Conservation (phyloP, 1,139 yeast species). For the Debaryomycetaceae sp. region DNA sequence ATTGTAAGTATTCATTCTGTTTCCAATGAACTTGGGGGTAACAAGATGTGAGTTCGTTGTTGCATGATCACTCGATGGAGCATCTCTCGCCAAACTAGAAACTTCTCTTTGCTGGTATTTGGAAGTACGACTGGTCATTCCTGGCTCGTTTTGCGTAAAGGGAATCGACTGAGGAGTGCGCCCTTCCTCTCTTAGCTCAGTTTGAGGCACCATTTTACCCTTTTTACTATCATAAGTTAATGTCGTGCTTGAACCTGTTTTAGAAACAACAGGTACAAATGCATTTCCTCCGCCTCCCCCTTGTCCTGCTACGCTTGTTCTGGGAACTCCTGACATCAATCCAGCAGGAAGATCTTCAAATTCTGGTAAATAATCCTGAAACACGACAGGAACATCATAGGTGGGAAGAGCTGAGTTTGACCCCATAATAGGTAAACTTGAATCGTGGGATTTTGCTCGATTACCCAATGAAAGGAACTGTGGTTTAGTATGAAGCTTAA, state of each 20-base stretch:
- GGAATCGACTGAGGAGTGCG: background rate
- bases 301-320: conserved; percentile 12
- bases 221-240: conserved; percentile 13
- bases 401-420: conserved; percentile 11
- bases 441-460: conserved; percentile 45
- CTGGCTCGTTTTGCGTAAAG: background rate
- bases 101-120: background rate
- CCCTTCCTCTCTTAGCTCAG: background rate
- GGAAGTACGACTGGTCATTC: background rate
- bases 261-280: conserved; percentile 5
- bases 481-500: conserved; percentile 35
- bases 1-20: conserved; percentile 8
- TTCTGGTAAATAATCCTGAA: conserved; percentile 31
- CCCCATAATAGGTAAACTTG: conserved; percentile 31
- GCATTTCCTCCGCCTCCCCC: background rate
- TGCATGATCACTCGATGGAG: conserved; percentile 22
- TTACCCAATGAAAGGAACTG: conserved; percentile 32
- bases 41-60: conserved; percentile 20
- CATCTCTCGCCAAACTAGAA: conserved; percentile 5
- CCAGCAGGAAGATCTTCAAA: conserved; percentile 45
- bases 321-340: conserved; percentile 26
- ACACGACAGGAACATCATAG: conserved; percentile 25
- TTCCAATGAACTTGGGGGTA: conserved; percentile 5
- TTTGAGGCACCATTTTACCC: background rate
- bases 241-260: conserved; percentile 20